These are phyloP conservation scores for Nakazawaea sp. DNA, from an alignment of 805 yeast species.

Conservation along the genomic window DNA sequence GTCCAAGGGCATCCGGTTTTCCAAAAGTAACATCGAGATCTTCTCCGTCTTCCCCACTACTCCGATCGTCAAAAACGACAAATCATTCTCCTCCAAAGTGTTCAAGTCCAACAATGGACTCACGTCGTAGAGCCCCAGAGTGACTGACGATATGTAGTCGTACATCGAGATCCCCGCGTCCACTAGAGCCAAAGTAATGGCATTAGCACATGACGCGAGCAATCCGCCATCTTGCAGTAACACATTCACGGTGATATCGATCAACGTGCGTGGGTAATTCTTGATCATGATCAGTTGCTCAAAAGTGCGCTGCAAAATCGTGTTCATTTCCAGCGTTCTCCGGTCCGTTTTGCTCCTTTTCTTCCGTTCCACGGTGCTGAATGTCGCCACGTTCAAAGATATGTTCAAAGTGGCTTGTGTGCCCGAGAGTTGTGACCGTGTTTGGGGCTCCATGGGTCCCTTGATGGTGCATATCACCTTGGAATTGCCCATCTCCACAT, in stretches of 20 bases:
- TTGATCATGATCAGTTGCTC: conserved; percentile 67
- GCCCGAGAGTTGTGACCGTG: conserved; percentile 42
- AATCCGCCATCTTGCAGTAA: conserved; percentile 89
- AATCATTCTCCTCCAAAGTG: conserved; percentile 74
- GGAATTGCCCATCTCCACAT: conserved; percentile 87
- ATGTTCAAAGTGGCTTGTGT: conserved; percentile 55
- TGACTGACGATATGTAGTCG: conserved; percentile 78
- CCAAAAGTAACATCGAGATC: conserved; percentile 68
- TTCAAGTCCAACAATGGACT: conserved; percentile 77
- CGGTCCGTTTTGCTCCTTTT: conserved; percentile 64
- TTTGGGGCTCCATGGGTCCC: conserved; percentile 84
- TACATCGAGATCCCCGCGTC: conserved; percentile 96
- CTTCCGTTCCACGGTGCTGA: conserved; percentile 70
- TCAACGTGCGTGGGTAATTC: conserved; percentile 76
- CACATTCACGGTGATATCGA: conserved; percentile 70
- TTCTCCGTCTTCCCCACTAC: conserved; percentile 79
- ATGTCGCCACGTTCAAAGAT: conserved; percentile 68
- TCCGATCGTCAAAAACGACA: conserved; percentile 77
- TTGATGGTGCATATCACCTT: conserved; percentile 77
- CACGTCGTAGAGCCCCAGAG: conserved; percentile 74
- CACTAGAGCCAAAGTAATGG: conserved; percentile 80
- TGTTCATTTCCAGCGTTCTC: conserved; percentile 59
- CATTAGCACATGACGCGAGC: conserved; percentile 71
- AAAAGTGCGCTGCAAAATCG: conserved; percentile 63
- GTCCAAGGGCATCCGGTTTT: conserved; percentile 82